Evolutionary conservation across 345 rosid genomes (phyloP), one percentile per base, ranked within the genome.

Genomic region (Mangifera indica): DNA sequence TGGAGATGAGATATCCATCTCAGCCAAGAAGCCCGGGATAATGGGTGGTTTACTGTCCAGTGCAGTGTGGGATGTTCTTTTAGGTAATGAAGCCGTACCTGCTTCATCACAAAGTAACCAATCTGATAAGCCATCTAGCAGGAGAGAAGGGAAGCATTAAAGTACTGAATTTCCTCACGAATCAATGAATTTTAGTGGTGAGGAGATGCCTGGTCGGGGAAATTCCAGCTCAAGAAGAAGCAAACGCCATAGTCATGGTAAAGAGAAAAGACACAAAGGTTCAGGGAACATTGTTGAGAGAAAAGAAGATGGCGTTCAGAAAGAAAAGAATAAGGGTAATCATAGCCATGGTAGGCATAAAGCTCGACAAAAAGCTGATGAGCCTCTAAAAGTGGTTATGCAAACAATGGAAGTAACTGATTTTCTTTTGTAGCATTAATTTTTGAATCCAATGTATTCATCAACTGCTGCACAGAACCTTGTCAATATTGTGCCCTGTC

Each of bases 61-160:
- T 63, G 92, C 84, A 5, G 87, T 92, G 72, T 84, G 86, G 62
- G 97, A 89, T 57, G 74, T 88, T 75, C 96, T 94, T 64, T 81
- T 84, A 65, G 92, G 91, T 48, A 79, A 76, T 68, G 84, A 78
- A 73, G 76, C 60, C 45, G 60, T 20, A 64, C 42, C 72, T 67
- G 46, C 76, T 21, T 70, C 85, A 65, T 83, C 82, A 44, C 76
- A 4, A 60, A 71, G 67, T 62, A 80, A 73, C 65, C 22, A 44
- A 46, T 74, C 75, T 66, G 74, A 63, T 71, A 74, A 74, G 63
- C 49, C 68, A 76, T 78, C 85, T 49, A 77, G 75, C 64, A 85
- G 78, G 74, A 84, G 76, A 53, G 90, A 92, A 81, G 97, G 89
- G 72, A 89, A 88, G 75, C 90, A 79, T 71, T 90, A 85, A 42